A percentile compares a stretch with the other conserved stretches of the same genome.
These are phyloP conservation scores for Penicillium glabrum DNA, from an alignment of 2,329 filamentous ascomycete genomes.

Conservation along the genomic window DNA sequence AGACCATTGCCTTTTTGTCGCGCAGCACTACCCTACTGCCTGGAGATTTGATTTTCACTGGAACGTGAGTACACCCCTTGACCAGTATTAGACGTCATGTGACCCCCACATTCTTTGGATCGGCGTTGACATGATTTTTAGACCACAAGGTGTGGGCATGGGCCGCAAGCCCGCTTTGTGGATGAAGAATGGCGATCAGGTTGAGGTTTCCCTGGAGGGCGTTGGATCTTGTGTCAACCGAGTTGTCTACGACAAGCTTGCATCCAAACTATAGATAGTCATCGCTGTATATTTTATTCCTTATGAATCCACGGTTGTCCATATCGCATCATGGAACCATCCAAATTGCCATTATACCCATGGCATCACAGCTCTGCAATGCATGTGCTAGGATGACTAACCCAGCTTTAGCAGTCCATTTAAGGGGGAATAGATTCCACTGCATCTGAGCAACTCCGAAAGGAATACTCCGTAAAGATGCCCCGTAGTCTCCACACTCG, in stretches of 20 bases:
- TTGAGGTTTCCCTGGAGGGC: constrained; percentile 66
- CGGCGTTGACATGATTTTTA: constrained; percentile 24
- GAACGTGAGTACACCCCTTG: constrained; percentile 40
- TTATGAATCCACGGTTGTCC: neutral
- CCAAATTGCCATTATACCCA: neutral
- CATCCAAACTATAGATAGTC: constrained; percentile 34
- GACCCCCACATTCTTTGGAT: neutral
- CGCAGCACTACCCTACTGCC: constrained; percentile 43
- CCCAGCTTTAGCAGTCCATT: too few species aligned
- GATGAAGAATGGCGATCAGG: constrained; percentile 68
- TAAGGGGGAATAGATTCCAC: too few species aligned
- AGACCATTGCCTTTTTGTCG: constrained; percentile 49
- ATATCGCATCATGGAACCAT: neutral
- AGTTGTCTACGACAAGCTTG: constrained; percentile 43
- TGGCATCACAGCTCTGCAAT: neutral
- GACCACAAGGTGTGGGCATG: constrained; percentile 70
- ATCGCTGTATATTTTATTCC: neutral
- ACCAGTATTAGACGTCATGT: neutral
- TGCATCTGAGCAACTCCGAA: neutral
- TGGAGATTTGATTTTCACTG: constrained; percentile 45
- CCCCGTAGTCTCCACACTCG: neutral
- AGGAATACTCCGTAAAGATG: neutral
- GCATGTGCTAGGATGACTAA: too few species aligned
- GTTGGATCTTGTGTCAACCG: constrained; percentile 58
- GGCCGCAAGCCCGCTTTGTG: constrained; percentile 66